Conservation (phyloP, 2,329 filamentous ascomycete species). For the Penicillium psychrosexuale region DNA sequence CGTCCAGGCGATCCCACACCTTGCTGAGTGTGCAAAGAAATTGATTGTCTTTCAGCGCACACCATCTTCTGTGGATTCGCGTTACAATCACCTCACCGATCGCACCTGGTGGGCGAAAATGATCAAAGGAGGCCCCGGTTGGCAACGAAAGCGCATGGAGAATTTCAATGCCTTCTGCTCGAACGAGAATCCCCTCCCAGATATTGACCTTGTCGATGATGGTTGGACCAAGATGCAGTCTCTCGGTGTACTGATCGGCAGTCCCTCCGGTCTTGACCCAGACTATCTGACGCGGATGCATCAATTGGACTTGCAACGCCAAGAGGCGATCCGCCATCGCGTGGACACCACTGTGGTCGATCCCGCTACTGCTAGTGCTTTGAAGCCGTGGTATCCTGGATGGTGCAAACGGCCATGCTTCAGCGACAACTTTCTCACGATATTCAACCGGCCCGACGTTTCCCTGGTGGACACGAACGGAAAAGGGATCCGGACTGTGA, state of each 20-base stretch:
- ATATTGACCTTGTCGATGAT: slow-evolving; percentile 26
- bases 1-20: slow-evolving; percentile 41
- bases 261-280: slow-evolving; percentile 15
- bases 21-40: slow-evolving; percentile 33
- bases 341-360: slow-evolving; percentile 55
- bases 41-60: slow-evolving; percentile 47
- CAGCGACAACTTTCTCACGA: slow-evolving; percentile 53
- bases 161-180: slow-evolving; percentile 29
- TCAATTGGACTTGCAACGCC: slow-evolving; percentile 41
- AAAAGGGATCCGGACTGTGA: slow-evolving; percentile 50
- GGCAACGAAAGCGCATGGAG: slow-evolving; percentile 28
- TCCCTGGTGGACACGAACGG: slow-evolving; percentile 59
- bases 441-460: slow-evolving; percentile 60
- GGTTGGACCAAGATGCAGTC: slow-evolving; percentile 25
- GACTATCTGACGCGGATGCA: slow-evolving; percentile 26
- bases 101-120: slow-evolving; percentile 1
- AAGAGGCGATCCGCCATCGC: slow-evolving; percentile 48
- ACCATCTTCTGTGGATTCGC: slow-evolving; percentile 33
- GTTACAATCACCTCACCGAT: slow-evolving; percentile 28
- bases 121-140: slow-evolving; percentile 7
- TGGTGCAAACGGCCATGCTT: slow-evolving; percentile 65
- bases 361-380: slow-evolving; percentile 47
- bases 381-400: slow-evolving; percentile 59
- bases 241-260: slow-evolving; percentile 12
- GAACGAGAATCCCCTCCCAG: slow-evolving; percentile 7